Conservation (phyloP, 2,329 filamentous ascomycete species). For the Diplocarpon rosae region DNA sequence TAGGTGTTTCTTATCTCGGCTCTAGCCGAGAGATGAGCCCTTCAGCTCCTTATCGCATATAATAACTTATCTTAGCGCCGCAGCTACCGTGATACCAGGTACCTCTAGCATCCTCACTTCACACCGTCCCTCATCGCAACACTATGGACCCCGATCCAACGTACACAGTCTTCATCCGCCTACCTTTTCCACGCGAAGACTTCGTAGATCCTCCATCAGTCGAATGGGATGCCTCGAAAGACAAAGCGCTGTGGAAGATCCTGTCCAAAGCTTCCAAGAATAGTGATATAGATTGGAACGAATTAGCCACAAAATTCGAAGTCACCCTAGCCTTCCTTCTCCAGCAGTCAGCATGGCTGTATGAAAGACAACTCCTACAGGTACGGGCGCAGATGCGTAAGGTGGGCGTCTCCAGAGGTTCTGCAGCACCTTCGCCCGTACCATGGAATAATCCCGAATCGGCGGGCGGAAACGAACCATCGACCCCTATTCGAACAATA, state of each 20-base stretch:
- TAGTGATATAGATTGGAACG: slow-evolving; percentile 75
- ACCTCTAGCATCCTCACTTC: not conserved
- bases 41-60: not conserved
- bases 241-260: slow-evolving; percentile 81
- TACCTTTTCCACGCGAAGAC: slow-evolving; percentile 78
- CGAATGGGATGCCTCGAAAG: slow-evolving; percentile 79
- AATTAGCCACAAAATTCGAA: slow-evolving; percentile 65
- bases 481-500: slow-evolving; percentile 13
- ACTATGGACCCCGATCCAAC: slow-evolving; percentile 25
- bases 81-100: too few species aligned
- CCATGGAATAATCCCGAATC: slow-evolving; percentile 37
- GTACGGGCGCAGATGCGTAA: slow-evolving; percentile 84
- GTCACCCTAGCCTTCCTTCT: slow-evolving; percentile 82
- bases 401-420: slow-evolving; percentile 46
- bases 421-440: slow-evolving; percentile 45
- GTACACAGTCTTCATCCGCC: slow-evolving; percentile 67
- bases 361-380: slow-evolving; percentile 81
- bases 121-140: slow-evolving; percentile 5
- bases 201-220: slow-evolving; percentile 86
- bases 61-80: not conserved
- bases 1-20: not conserved
- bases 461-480: slow-evolving; percentile 22
- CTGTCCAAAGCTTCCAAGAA: slow-evolving; percentile 72
- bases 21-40: not conserved
- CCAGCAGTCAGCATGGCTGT: slow-evolving; percentile 88